Base-by-base conservation (phyloP, 352 stramenopile species). In the Thraustochytrium striatum region DNA sequence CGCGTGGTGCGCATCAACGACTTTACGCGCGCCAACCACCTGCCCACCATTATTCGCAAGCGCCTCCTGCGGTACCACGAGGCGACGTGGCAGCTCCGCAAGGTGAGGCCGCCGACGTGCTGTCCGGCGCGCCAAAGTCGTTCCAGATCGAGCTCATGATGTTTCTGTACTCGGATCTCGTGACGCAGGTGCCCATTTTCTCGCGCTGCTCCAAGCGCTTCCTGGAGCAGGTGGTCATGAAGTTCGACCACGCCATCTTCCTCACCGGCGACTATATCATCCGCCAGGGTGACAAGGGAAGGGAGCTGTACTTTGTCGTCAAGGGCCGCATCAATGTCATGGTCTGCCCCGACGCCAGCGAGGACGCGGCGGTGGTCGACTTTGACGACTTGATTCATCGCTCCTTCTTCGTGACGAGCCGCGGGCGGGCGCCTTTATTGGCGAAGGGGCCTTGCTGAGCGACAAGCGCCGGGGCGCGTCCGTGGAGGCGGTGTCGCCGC, bases 131-230 rank as follows among this genome's bases (percentile, higher is more conserved):
- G 19, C 65, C 65, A 32, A 30, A 72, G 21, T 75, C 65, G 25
- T 39, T 43, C 8, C 43, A 75, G 39, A 75, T 75, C 52, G 65
- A 75, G n/a, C 43, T 75, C 35, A 75, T 75, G 65, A 38, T 75
- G 19, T 75, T 75, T 61, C 50, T 75, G 5, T 75, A 75, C 2
- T 47, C 44, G 65, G 52, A 75, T 25, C 30, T 75, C 13, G 65
- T 75, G 32, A 30, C 32, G 7, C 43, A 30, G 0, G 65, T 75
- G 32, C 65, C 65, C n/a, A 75, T 75, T 11, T 75, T 75, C 30
- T 30, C 44, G n/a, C 28, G 32, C 8, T 75, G 65, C 25, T 75
- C 65, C 11, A 30, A 75, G 43, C 65, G 65, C 8, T 50, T 75
- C 5, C 50, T 75, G 5, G 65, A 75, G 50, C 25, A 72, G 47